A percentile compares a stretch with the other conserved stretches of the same genome.
phyloP scores from a whole-genome alignment of 495 filamentous ascomycete genomes.

The Podospora fimiseda region DNA sequence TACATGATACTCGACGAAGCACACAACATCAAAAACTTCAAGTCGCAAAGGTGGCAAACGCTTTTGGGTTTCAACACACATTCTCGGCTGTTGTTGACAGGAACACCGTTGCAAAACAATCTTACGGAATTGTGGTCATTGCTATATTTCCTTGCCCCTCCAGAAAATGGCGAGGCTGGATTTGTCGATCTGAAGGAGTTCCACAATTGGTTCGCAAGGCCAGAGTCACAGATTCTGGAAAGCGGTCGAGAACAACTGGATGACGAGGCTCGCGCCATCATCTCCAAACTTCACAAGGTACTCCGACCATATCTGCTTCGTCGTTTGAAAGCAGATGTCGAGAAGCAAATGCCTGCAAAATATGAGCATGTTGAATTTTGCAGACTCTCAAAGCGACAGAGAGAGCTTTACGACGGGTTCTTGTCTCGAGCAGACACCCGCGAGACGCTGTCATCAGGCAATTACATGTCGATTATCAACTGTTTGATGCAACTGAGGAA shows the following conservation, averaged over 20 bases:
- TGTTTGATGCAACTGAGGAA: constrained; percentile 97
- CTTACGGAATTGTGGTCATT: constrained; percentile 95
- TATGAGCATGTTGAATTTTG: constrained; percentile 97
- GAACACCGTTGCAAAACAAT: constrained; percentile 95
- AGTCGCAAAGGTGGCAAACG: constrained; percentile 92
- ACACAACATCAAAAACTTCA: constrained; percentile 99
- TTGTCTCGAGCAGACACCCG: constrained; percentile 89
- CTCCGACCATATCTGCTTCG: constrained; percentile 89
- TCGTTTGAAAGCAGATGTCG: constrained; percentile 92
- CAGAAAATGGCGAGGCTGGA: constrained; percentile 75
- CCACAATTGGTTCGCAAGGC: constrained; percentile 85
- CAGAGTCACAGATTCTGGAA: constrained; percentile 91
- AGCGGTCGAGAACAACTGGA: constrained; percentile 90
- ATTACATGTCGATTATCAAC: constrained; percentile 96
- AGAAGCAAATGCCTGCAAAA: constrained; percentile 98
- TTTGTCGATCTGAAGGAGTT: constrained; percentile 91
- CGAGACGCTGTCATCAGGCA: constrained; percentile 84
- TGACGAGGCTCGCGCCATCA: constrained; percentile 79
- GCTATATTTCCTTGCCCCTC: constrained; percentile 90
- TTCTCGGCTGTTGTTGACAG: constrained; percentile 82
- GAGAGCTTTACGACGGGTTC: constrained; percentile 94
- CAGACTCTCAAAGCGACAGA: constrained; percentile 85
- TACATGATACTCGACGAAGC: constrained; percentile 99
- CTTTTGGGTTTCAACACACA: constrained; percentile 85
- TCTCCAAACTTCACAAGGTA: constrained; percentile 87